Percentiles rank a stretch among this genome's conserved stretches.
Evolutionary conservation across 169 alveolate species (phyloP).

Genomic region (Babesia bigemina): DNA sequence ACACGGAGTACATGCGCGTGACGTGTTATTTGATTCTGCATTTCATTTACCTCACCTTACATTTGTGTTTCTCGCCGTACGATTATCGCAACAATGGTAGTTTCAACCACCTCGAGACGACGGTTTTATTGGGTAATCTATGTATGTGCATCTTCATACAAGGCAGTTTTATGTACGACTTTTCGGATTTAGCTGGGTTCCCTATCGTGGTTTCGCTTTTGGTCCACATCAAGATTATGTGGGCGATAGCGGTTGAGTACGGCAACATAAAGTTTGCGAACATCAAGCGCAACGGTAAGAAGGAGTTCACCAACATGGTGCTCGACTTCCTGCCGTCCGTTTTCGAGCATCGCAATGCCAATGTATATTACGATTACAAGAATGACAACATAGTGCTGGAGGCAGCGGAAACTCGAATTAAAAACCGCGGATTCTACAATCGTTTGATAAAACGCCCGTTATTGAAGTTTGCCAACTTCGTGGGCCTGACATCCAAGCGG

Average conservation of each 20-base stretch:
- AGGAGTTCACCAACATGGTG: constrained; percentile 11
- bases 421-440: constrained; percentile 7
- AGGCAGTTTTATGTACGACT: constrained; percentile 55
- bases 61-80: constrained; percentile 42
- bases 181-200: constrained; percentile 50
- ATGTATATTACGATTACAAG: constrained; percentile 53
- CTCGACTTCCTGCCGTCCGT: constrained; percentile 30
- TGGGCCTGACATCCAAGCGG: constrained; percentile 3
- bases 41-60: constrained; percentile 25
- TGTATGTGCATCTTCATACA: constrained; percentile 41
- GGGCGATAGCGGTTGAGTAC: constrained; percentile 40
- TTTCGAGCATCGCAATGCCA: constrained; percentile 32
- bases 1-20: constrained; percentile 44
- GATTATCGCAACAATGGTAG: constrained; percentile 27
- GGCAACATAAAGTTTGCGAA: constrained; percentile 28
- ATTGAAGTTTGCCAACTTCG: background rate
- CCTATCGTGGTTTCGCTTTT: constrained; percentile 44
- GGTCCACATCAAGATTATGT: constrained; percentile 38
- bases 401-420: background rate
- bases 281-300: constrained; percentile 15
- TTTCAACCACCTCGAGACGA: constrained; percentile 33
- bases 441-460: background rate
- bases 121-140: constrained; percentile 18
- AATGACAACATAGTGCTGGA: constrained; percentile 58
- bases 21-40: constrained; percentile 32